Conservation (phyloP, 2,329 filamentous ascomycete species). For the Talaromyces sp. region DNA sequence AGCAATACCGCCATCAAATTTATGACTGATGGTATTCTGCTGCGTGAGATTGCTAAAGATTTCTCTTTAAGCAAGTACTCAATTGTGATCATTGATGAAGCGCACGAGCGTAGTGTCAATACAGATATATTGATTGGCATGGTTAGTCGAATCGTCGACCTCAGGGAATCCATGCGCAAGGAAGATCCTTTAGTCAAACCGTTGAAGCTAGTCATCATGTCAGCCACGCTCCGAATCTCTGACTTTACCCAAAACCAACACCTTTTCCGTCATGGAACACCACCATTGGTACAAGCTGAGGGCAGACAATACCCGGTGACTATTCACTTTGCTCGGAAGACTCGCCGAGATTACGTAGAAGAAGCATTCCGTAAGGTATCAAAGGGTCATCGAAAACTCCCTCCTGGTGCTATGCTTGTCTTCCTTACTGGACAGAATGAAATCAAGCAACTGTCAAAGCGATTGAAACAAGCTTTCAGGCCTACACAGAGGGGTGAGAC, state of each 20-base stretch:
- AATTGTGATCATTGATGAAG: constrained; percentile 90
- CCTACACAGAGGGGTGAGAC: constrained; percentile 48
- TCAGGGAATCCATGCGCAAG: constrained; percentile 69
- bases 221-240: constrained; percentile 83
- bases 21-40: constrained; percentile 95
- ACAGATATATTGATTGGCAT: constrained; percentile 98
- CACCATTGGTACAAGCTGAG: constrained; percentile 83
- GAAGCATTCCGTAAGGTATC: constrained; percentile 85
- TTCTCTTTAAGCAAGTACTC: constrained; percentile 87
- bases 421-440: constrained; percentile 94
- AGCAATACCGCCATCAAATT: constrained; percentile 90
- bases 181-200: constrained; percentile 70
- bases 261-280: constrained; percentile 68
- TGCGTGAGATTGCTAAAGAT: constrained; percentile 87
- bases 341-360: constrained; percentile 81
- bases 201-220: constrained; percentile 96
- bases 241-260: constrained; percentile 82
- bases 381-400: constrained; percentile 82
- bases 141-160: constrained; percentile 84
- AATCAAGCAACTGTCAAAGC: constrained; percentile 77
- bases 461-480: constrained; percentile 66
- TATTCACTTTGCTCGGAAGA: constrained; percentile 79
- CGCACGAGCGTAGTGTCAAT: constrained; percentile 94
- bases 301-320: constrained; percentile 90
- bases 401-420: constrained; percentile 84